These are phyloP conservation scores for Dictyostelium firmibasis DNA, from an alignment of 78 protist species.

Conservation along the genomic window DNA sequence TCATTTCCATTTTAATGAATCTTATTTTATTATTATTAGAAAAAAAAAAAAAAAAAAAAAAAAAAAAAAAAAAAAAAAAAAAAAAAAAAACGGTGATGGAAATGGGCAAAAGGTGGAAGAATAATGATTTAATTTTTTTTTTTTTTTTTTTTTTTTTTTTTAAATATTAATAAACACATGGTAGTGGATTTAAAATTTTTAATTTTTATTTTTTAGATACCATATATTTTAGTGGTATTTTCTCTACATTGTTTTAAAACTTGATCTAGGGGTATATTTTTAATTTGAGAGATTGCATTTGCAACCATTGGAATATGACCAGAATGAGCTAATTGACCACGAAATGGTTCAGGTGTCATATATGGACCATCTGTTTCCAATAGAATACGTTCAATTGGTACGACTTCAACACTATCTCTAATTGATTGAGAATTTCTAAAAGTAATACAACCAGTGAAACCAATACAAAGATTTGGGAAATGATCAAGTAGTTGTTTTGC, in stretches of 20 bases:
- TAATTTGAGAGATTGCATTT: slow-evolving; percentile 70
- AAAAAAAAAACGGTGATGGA: too few species aligned
- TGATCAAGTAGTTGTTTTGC: slow-evolving; percentile 46
- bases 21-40: too few species aligned
- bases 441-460: slow-evolving; percentile 90
- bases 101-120: too few species aligned
- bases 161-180: too few species aligned
- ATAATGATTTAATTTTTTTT: too few species aligned
- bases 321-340: slow-evolving; percentile 87
- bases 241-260: slow-evolving; percentile 65
- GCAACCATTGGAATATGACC: slow-evolving; percentile 89
- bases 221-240: slow-evolving; percentile 61
- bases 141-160: background rate
- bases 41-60: too few species aligned
- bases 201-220: slow-evolving; percentile 25
- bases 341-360: slow-evolving; percentile 88
- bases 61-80: too few species aligned
- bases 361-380: slow-evolving; percentile 93
- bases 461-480: slow-evolving; percentile 84
- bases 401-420: slow-evolving; percentile 47
- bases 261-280: slow-evolving; percentile 13
- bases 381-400: slow-evolving; percentile 84
- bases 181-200: background rate
- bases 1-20: too few species aligned
- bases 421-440: slow-evolving; percentile 72